Evolutionary conservation across 2,329 filamentous ascomycete species (phyloP).

Genomic region (Alternaria conjuncta): DNA sequence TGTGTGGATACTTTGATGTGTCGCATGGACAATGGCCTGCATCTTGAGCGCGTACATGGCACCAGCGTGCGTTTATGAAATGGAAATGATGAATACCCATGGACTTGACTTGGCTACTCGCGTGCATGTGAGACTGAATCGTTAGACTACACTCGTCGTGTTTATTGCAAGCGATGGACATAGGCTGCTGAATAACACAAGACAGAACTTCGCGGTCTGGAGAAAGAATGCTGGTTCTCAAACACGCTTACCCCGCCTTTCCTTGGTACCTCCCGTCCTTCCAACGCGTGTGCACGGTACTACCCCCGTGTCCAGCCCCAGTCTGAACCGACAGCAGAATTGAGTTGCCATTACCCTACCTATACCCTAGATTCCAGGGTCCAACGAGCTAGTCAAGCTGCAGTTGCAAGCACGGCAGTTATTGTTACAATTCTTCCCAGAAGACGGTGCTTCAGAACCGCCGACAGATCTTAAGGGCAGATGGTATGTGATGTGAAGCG

Average conservation of each 20-base stretch:
- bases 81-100: neutral
- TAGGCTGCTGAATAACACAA: neutral
- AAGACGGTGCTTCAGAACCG: neutral
- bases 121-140: neutral
- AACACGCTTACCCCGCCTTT: neutral
- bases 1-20: constrained; percentile 19
- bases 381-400: neutral
- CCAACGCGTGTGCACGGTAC: neutral
- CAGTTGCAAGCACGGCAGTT: neutral
- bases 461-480: neutral
- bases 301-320: neutral
- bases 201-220: neutral
- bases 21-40: constrained; percentile 10
- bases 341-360: neutral
- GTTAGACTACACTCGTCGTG: too few relatives aligned
- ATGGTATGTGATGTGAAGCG: neutral
- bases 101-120: neutral
- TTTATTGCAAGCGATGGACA: too few relatives aligned
- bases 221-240: neutral
- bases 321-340: neutral
- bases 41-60: constrained; percentile 21
- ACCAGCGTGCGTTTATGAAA: constrained; percentile 16
- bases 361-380: neutral
- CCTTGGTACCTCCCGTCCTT: neutral
- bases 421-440: neutral